Base-by-base conservation (phyloP, 306 rosid species). In the Malus sieversii region DNA sequence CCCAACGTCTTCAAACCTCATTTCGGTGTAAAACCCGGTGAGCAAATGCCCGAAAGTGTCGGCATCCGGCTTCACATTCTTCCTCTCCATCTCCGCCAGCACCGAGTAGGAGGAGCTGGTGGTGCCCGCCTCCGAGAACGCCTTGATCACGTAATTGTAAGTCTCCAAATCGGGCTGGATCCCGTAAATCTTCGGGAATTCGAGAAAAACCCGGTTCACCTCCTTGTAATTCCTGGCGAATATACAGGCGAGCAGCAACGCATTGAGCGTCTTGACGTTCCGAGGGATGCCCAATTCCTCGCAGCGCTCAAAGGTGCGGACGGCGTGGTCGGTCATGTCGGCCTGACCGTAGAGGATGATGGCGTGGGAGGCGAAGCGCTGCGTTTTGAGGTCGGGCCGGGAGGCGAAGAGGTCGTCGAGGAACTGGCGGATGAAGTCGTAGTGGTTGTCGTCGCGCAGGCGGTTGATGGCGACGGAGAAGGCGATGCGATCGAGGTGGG, bases 311-410 rank as follows among this genome's bases (percentile, higher is more conserved):
- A 94, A 94, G 59, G 89, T 86, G 12, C 75, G 77, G 60, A 88
- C 6, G 3, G 96, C 92, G 71, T 90, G 86, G 65, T 84, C 82
- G 35, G 85, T 69, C 97, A 94, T 90, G 11, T 85, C 82, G 7
- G 96, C 96, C 68, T 85, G 96, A 40, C 98, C 98, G 55, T 87
- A 94, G 44, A 94, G 93, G 35, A 87, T 81, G 27, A 91, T 90
- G 42, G 87, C 88, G 48, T 88, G 96, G 6, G 88, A 81, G 18
- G 81, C 79, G 55, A 86, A 90, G 1, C 97, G 90, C 71, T 90
- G 91, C 52, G 84, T 89, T 30, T 40, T 72, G 68, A 91, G 93
- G 67, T 93, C 94, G 59, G 91, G 86, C 0, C 96, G 90, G 57
- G 87, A n/a, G 52, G 81, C 72, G 65, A 70, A 11, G 61, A 90